These are phyloP conservation scores for Ettlia oleoabundans DNA, from an alignment of 139 green algal genomes.

Conservation along the genomic window DNA sequence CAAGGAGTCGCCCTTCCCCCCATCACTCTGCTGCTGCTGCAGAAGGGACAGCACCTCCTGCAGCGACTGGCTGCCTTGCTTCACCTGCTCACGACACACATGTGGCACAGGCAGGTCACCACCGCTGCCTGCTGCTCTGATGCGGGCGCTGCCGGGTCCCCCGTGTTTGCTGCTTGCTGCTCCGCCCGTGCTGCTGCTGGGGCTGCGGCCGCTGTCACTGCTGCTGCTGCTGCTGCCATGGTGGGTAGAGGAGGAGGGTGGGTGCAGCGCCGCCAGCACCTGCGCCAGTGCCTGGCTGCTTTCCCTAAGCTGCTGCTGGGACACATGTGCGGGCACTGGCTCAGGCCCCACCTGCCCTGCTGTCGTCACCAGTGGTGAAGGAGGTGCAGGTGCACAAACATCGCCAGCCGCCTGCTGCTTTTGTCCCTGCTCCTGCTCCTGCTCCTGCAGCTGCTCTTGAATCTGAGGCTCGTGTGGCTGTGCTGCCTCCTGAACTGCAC, in stretches of 20 bases:
- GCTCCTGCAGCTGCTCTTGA: slow-evolving; percentile 16
- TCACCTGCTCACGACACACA: slow-evolving; percentile 14
- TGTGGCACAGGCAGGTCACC: no score
- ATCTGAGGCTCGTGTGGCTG: neutral
- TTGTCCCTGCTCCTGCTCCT: neutral
- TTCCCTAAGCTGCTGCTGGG: neutral
- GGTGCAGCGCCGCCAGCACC: slow-evolving; percentile 10
- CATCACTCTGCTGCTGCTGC: neutral
- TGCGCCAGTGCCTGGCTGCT: slow-evolving; percentile 12
- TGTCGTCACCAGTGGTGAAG: neutral
- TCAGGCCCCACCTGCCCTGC: neutral
- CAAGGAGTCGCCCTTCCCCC: neutral
- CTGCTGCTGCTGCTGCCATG: neutral
- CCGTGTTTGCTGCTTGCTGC: neutral
- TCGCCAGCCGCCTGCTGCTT: neutral
- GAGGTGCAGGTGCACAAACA: neutral
- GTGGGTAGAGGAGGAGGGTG: neutral
- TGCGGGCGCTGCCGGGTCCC: neutral
- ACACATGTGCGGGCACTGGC: slow-evolving; percentile 1
- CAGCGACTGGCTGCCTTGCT: slow-evolving; percentile 5
- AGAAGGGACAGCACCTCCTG: neutral
- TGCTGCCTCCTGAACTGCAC: no score
- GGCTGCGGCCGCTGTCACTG: neutral
- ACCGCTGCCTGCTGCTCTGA: neutral
- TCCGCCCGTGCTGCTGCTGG: neutral